A percentile compares a stretch with the other conserved stretches of the same genome.
phyloP scores from a whole-genome alignment of 164 flowering plant species.

The Vitis riparia region DNA sequence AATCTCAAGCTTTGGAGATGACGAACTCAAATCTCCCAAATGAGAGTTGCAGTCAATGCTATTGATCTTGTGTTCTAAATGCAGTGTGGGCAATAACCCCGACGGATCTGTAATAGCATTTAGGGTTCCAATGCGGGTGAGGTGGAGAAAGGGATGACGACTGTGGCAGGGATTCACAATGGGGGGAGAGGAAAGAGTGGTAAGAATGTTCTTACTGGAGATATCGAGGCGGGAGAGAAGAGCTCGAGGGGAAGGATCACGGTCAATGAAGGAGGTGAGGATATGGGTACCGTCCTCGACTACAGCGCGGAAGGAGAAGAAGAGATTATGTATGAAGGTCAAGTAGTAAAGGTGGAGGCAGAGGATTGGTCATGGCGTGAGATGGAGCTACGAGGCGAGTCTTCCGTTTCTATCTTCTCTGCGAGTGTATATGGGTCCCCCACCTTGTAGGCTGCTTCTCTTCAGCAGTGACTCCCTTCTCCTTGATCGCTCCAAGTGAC shows the following conservation, averaged over 20 bases:
- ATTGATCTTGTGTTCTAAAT: background rate
- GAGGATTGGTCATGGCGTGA: conserved; percentile 41
- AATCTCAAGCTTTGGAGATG: too few relatives aligned
- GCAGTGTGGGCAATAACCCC: too few relatives aligned
- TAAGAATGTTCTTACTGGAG: conserved; percentile 17
- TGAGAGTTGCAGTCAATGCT: background rate
- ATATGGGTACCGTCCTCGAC: conserved; percentile 64
- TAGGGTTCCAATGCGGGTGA: conserved; percentile 78
- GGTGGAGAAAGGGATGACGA: conserved; percentile 74
- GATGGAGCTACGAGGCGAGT: background rate
- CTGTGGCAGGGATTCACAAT: conserved; percentile 28
- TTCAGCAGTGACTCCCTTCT: too few relatives aligned
- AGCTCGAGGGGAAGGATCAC: conserved; percentile 68
- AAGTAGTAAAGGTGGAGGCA: conserved; percentile 45
- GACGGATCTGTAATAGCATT: conserved; percentile 33
- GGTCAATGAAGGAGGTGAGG: conserved; percentile 78
- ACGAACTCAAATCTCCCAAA: too few relatives aligned
- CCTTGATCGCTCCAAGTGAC: too few relatives aligned
- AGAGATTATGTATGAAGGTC: conserved; percentile 51
- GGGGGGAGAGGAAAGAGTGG: conserved; percentile 10
- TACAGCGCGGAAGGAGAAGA: conserved; percentile 70
- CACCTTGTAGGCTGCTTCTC: too few relatives aligned
- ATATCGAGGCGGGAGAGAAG: conserved; percentile 72
- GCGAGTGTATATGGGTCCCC: too few relatives aligned
- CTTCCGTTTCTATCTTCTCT: background rate